Base-by-base conservation (phyloP, 1,139 yeast species). In the Suhomyces taliae region DNA sequence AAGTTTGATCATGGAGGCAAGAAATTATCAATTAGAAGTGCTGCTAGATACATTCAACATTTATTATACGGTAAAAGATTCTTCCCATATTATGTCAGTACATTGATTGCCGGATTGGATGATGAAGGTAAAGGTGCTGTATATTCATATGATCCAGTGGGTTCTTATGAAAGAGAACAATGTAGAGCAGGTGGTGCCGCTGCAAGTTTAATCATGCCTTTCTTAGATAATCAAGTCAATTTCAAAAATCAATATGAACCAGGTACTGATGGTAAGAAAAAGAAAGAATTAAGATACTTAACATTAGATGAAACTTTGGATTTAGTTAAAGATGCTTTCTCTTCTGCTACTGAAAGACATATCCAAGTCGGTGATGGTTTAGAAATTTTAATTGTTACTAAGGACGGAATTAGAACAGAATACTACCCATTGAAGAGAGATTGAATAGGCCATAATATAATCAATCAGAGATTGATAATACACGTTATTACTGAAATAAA, bases 181-280 rank as follows among this genome's bases (percentile, higher is more conserved):
- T 90, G 97, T 70, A 82, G 97, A 62, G 98, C 98, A 1, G 98
- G 96, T 52, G 99, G 99, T 39, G 95, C 97, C 7, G 98, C 98
- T 33, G 95, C 97, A 2, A 83, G 93, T 56, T 80, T 93, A 67
- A 90, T 93, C 60, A 91, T 90, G 95, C 99, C 99, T 6, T 93
- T 93, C 67, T 81, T 93, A 62, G 99, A 93, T 67, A 93, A 91
- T 69, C 99, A 95, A 74, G 99, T 95, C 54, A 87, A 89, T 66
- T 88, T 89, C 70, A 90, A 91, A 67, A 93, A 93, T 72, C 99
- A 93, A 69, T 81, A 71, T 57, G 93, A 82, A 55, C 96, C 97
- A 24, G 86, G 76, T 4, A 76, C 91, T 15, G 77, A 87, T 54
- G 90, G 91, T 26, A 80, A 76, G 14, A 75, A 76, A 47, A 85